Evolutionary conservation across 352 stramenopile genomes (phyloP).

Genomic region (Phytopythium oedochilum): DNA sequence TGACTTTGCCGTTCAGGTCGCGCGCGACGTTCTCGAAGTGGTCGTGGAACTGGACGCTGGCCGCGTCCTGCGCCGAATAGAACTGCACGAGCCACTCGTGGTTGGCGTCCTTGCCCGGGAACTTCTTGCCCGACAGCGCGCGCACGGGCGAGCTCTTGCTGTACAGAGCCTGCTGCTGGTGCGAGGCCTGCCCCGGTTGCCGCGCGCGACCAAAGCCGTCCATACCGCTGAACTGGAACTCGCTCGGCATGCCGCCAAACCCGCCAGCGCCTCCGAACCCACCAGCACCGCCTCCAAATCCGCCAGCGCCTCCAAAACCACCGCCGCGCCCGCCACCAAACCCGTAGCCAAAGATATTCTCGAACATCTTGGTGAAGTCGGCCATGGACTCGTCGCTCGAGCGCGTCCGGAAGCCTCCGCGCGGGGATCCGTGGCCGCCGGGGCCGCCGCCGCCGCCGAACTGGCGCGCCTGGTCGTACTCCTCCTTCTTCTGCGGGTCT

Average conservation of each 20-base stretch:
- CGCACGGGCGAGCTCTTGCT: constrained; percentile 54
- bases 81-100: constrained; percentile 85
- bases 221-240: constrained; percentile 81
- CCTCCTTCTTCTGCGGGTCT: constrained; percentile 82
- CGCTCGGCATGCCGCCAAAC: constrained; percentile 34
- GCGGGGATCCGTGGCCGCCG: constrained; percentile 8
- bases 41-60: constrained; percentile 53
- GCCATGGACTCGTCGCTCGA: constrained; percentile 56
- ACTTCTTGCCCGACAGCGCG: constrained; percentile 67
- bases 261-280: constrained; percentile 19
- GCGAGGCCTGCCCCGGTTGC: constrained; percentile 11
- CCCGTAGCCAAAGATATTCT: constrained; percentile 77
- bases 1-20: constrained; percentile 65
- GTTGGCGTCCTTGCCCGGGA: constrained; percentile 55
- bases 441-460: constrained; percentile 19
- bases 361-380: constrained; percentile 87
- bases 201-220: constrained; percentile 63
- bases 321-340: constrained; percentile 25
- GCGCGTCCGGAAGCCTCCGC: constrained; percentile 14
- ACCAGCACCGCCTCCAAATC: constrained; percentile 15
- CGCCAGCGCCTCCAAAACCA: constrained; percentile 22
- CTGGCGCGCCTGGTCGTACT: constrained; percentile 84
- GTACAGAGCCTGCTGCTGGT: constrained; percentile 46
- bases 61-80: constrained; percentile 51
- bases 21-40: constrained; percentile 60